Percentiles rank a stretch among this genome's conserved stretches.
Conservation (phyloP, 108 stramenopile species). For the Cyclotella baltica region DNA sequence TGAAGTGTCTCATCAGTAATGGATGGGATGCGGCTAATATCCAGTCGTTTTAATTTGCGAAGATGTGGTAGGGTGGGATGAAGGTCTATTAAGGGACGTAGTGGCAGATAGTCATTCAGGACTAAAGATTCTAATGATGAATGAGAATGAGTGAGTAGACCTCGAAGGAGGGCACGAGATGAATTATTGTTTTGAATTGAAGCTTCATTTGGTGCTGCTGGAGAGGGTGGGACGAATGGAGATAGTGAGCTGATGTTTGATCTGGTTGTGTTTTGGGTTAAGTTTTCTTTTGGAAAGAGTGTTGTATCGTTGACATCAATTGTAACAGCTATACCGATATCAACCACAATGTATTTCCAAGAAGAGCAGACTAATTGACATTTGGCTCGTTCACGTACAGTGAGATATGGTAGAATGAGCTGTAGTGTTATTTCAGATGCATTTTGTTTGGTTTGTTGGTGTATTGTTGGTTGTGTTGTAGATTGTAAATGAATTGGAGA, state of each 20-base stretch:
- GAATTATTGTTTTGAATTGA: neutral
- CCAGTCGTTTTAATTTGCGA: constrained; percentile 55
- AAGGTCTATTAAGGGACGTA: constrained; percentile 50
- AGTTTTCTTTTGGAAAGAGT: constrained; percentile 29
- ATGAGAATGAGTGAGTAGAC: constrained; percentile 55
- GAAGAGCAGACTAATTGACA: constrained; percentile 58
- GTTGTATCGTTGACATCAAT: constrained; percentile 60
- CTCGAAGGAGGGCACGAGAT: constrained; percentile 44
- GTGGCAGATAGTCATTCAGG: constrained; percentile 58
- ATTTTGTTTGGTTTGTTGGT: constrained; percentile 16
- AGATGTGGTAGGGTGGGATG: constrained; percentile 62
- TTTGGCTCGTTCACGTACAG: constrained; percentile 51
- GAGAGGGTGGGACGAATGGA: constrained; percentile 17
- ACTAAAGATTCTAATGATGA: constrained; percentile 59
- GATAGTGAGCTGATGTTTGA: neutral
- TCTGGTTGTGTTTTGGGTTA: neutral
- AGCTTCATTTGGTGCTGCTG: neutral
- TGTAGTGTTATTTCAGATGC: constrained; percentile 64
- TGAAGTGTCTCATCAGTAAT: constrained; percentile 65
- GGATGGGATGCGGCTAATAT: constrained; percentile 59
- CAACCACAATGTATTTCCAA: constrained; percentile 57
- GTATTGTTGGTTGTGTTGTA: neutral
- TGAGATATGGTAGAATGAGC: constrained; percentile 60
- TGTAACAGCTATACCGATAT: constrained; percentile 57
- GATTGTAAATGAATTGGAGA: neutral